phyloP scores from a whole-genome alignment of 805 yeast species.

The Cyberlindnera subsufficiens region DNA sequence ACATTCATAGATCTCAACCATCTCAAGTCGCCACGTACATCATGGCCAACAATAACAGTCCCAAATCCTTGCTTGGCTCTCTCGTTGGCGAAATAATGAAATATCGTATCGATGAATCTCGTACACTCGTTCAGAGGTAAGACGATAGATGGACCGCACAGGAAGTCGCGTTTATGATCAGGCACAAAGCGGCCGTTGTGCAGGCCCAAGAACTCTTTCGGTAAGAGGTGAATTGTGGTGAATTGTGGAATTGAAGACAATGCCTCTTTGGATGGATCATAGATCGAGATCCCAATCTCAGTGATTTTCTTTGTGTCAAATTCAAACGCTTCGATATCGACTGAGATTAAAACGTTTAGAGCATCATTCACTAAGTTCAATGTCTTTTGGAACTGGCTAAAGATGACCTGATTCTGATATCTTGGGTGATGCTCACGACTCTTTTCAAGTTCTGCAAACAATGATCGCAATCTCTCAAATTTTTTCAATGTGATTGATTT shows the following conservation, averaged over 20 bases:
- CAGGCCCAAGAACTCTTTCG: slow-evolving; percentile 35
- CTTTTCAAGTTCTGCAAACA: not conserved
- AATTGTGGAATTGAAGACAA: slow-evolving; percentile 34
- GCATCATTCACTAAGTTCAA: slow-evolving; percentile 9
- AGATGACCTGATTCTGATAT: slow-evolving; percentile 3
- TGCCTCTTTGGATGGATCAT: slow-evolving; percentile 45
- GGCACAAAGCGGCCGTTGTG: slow-evolving; percentile 50
- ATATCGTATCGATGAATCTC: slow-evolving; percentile 33
- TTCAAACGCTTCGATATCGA: slow-evolving; percentile 59
- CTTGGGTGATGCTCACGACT: slow-evolving; percentile 12
- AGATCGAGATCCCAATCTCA: slow-evolving; percentile 53
- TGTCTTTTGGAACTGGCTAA: slow-evolving; percentile 4
- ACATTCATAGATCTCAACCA: slow-evolving; percentile 46
- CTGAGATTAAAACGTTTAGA: slow-evolving; percentile 26
- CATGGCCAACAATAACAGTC: slow-evolving; percentile 54
- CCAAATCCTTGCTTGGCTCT: slow-evolving; percentile 21
- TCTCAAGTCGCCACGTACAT: slow-evolving; percentile 45
- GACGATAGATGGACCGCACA: slow-evolving; percentile 43
- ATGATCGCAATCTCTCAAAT: not conserved
- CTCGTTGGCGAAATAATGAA: slow-evolving; percentile 37
- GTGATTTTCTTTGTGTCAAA: slow-evolving; percentile 35
- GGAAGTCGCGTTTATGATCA: slow-evolving; percentile 44
- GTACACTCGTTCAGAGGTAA: slow-evolving; percentile 33
- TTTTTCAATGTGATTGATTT: not conserved
- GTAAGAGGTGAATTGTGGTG: slow-evolving; percentile 37